phyloP scores from a whole-genome alignment of 352 stramenopile genomes.

The Pythium aristosporum region DNA sequence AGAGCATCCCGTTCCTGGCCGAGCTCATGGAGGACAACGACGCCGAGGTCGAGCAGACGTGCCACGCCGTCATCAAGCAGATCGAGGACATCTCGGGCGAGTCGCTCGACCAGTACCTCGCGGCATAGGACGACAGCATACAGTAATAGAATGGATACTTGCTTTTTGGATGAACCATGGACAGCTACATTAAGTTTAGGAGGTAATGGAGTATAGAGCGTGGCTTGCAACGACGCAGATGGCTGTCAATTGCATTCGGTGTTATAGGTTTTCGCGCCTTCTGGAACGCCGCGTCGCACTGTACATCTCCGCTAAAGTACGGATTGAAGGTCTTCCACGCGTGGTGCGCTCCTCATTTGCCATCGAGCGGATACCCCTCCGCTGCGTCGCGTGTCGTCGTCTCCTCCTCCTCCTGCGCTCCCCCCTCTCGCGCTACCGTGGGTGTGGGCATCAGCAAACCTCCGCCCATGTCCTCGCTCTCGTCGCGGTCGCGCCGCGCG shows the following conservation, averaged over 20 bases:
- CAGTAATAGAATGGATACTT: too few species aligned
- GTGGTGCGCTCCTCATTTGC: constrained; percentile 6
- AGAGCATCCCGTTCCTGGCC: constrained; percentile 88
- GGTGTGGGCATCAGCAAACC: too few species aligned
- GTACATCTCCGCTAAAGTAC: constrained; percentile 9
- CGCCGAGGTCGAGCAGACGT: constrained; percentile 78
- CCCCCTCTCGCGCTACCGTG: too few species aligned
- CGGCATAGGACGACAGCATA: constrained; percentile 26
- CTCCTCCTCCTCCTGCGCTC: not conserved
- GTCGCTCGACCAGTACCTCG: constrained; percentile 87
- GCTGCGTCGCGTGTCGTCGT: not conserved
- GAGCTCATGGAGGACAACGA: constrained; percentile 90
- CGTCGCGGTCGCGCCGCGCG: constrained; percentile 25
- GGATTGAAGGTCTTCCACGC: constrained; percentile 12
- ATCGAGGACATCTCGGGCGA: constrained; percentile 90
- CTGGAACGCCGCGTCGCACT: constrained; percentile 1
- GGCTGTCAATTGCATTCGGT: not conserved
- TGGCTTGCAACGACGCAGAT: too few species aligned
- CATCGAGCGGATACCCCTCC: not conserved
- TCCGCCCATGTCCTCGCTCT: constrained; percentile 23
- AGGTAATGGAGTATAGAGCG: constrained; percentile 4
- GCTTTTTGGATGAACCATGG: too few species aligned
- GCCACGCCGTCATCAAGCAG: constrained; percentile 87
- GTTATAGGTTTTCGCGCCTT: constrained; percentile 7
- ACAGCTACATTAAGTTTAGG: not conserved